Base-by-base conservation (phyloP, 768 basidiomycete genomes). In the Lentinula boryana region DNA sequence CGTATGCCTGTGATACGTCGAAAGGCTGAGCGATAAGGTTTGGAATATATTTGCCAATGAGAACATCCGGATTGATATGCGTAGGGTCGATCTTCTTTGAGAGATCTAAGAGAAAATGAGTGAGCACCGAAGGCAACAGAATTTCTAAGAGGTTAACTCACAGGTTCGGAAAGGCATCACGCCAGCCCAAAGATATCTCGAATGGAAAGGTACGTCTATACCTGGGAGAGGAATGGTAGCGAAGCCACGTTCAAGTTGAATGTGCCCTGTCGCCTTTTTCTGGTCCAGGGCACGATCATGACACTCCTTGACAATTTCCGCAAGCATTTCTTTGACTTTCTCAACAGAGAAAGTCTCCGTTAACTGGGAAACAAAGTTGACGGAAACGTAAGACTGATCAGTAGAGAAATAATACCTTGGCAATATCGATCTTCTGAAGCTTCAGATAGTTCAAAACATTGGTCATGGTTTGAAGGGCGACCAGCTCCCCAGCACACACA, bases 121-220 rank as follows among this genome's bases (percentile, higher is more conserved):
- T 62, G 5, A 50, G 23, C 21, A 13, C 32, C 5, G 38, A 65
- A 33, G 62, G 49, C 31, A 4, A 16, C 27, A 56, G 41, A 38
- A 13, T 27, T 27, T 27, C 4, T 2, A 27, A 27, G 27, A 27
- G 27, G 36, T n/a, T 55, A 23, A 83, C 91, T 75, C 70, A 94
- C 91, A 97, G 60, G 93, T 92, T 66, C 95, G 87, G 91, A 97
- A 96, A 9, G 95, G 93, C 87, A 96, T 82, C 32, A 97, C 95
- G 70, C 95, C 95, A 15, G 95, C 95, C 97, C 97, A 99, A 41
- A 99, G 84, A 75, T 98, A 99, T 62, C 95, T 90, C 3, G 97
- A 98, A 74, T 99, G 97, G 91, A 99, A 99, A 4, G 97, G 97
- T 1, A 99, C 97, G 68, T 98, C 97, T 67, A 99, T 98, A 63